These are phyloP conservation scores for Aspergillus sp. DNA, from an alignment of 2,329 filamentous ascomycete genomes.

Conservation along the genomic window DNA sequence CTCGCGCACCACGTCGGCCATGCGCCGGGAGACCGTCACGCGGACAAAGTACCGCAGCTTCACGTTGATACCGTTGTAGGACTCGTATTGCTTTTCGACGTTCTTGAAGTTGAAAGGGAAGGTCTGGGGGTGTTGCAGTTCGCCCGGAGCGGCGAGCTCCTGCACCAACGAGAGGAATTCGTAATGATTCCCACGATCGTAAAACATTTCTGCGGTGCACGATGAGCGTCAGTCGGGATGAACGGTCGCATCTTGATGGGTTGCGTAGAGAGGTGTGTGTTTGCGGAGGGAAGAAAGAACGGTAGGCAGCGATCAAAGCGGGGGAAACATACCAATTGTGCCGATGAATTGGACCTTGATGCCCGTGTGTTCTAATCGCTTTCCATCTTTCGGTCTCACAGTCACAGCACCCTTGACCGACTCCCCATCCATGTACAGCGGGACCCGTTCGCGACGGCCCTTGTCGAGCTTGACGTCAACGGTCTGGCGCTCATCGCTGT, in stretches of 20 bases:
- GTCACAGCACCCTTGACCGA: slow-evolving; percentile 96
- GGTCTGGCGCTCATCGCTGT: slow-evolving; percentile 89
- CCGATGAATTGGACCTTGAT: slow-evolving; percentile 99
- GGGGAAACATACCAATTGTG: slow-evolving; percentile 70
- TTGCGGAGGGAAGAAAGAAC: slow-evolving; percentile 9
- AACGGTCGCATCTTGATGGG: background rate
- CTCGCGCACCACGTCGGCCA: slow-evolving; percentile 97
- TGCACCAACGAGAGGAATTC: slow-evolving; percentile 97
- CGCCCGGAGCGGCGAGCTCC: slow-evolving; percentile 92
- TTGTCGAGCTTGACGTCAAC: slow-evolving; percentile 99
- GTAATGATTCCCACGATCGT: slow-evolving; percentile 98
- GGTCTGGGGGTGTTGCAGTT: slow-evolving; percentile 97
- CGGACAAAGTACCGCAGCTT: slow-evolving; percentile 98
- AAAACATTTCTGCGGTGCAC: slow-evolving; percentile 83
- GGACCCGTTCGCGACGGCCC: slow-evolving; percentile 93
- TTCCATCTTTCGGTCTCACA: slow-evolving; percentile 94
- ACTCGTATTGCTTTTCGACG: slow-evolving; percentile 99
- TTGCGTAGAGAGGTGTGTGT: background rate
- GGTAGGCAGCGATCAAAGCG: background rate
- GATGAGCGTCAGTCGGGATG: no score
- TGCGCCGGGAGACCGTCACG: slow-evolving; percentile 91
- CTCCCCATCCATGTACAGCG: slow-evolving; percentile 96
- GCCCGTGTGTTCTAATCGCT: slow-evolving; percentile 94
- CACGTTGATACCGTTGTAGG: slow-evolving; percentile 99
- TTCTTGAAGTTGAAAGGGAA: slow-evolving; percentile 99